Base-by-base conservation (phyloP, 2,329 filamentous ascomycete genomes). In the Orbilia oligospora region DNA sequence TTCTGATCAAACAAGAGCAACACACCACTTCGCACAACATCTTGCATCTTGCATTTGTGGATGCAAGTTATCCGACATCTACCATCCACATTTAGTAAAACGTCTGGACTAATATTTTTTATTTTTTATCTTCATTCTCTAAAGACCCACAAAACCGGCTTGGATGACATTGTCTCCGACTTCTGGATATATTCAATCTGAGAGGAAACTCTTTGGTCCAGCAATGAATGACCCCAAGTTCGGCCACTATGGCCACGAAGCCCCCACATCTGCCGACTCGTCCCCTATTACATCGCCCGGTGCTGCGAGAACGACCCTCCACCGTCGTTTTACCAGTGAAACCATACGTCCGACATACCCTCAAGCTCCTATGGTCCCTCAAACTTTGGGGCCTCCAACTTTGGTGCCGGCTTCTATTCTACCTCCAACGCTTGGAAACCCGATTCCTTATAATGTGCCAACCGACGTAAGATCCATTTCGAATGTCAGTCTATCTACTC, bases 221-320 rank as follows among this genome's bases (percentile, higher is more conserved):
- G 67, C 41, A 67, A 77, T 77, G 73, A 77, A 77, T 48, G 73
- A 77, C 41, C 30, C 73, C 41, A 77, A 77, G 38, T 77, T 77
- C 55, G 61, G 67, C 53, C 51, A 68, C 44, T 77, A 71, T 22
- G 67, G 73, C 67, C 73, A 77, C 24, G 73, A 77, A 61, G 58
- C 63, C 30, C 18, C 61, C 30, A 58, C 67, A 67, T 77, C 73
- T 30, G 67, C 67, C 49, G 67, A 77, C 36, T 67, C 73, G 36
- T 77, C 73, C 10, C 73, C 73, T 20, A 77, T 77, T 36, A 71
- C 73, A 51, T 77, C 73, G 24, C 73, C 73, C 8, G 73, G 73
- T 46, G 68, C 72, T 16, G 44, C 51, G 20, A 71, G 67, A 67
- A 77, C 73, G 41, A 77, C 73, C n/a, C 51, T 77, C n/a, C 73